Conservation (phyloP, 208 protist species). For the Leishmania lainsoni region DNA sequence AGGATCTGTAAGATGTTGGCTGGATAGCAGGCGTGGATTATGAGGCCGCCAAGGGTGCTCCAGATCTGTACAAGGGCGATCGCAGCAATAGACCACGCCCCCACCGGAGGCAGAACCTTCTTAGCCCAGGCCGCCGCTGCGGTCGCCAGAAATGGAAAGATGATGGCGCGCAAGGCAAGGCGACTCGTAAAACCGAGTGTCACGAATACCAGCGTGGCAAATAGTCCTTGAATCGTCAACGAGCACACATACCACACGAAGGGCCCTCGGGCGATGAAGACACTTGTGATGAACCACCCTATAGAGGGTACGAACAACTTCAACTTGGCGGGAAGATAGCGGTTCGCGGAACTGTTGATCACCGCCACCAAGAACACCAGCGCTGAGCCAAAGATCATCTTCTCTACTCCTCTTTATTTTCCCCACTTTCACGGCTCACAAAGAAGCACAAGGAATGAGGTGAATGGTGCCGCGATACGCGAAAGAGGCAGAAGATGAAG, state of each 20-base stretch:
- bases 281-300: slow-evolving; percentile 40
- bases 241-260: slow-evolving; percentile 23
- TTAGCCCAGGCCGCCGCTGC: slow-evolving; percentile 19
- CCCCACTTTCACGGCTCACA: not conserved
- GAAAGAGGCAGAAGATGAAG: not conserved
- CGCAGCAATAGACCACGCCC: not conserved
- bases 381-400: slow-evolving; percentile 8
- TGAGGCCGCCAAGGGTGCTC: slow-evolving; percentile 39
- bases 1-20: slow-evolving; percentile 48
- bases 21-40: slow-evolving; percentile 67
- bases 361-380: slow-evolving; percentile 13
- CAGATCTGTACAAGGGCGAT: slow-evolving; percentile 50
- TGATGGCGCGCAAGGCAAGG: slow-evolving; percentile 19
- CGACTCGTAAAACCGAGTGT: slow-evolving; percentile 24
- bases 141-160: slow-evolving; percentile 27
- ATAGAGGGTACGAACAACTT: slow-evolving; percentile 29
- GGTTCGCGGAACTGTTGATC: slow-evolving; percentile 20
- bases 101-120: slow-evolving; percentile 10
- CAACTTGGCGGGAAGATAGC: slow-evolving; percentile 22
- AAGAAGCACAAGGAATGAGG: not conserved
- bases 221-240: slow-evolving; percentile 29
- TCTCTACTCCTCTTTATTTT: not conserved
- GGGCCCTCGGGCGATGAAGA: slow-evolving; percentile 30
- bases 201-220: slow-evolving; percentile 27
- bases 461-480: too few relatives aligned